Percentiles rank a stretch among this genome's conserved stretches.
Evolutionary conservation across 441 rosid species (phyloP).

Genomic region (Viola pubescens): DNA sequence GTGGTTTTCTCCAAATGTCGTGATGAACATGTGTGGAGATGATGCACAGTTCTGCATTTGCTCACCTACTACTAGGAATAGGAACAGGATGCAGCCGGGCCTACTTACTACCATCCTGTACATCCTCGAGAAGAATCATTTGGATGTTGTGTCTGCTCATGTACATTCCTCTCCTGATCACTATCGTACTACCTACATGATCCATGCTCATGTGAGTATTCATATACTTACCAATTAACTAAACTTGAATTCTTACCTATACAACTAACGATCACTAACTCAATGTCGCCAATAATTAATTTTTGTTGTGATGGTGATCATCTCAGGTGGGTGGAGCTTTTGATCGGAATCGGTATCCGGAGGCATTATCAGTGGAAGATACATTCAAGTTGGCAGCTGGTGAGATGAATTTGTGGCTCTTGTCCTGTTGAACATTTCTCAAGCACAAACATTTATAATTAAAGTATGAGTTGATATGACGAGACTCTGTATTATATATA

Average conservation of each 20-base stretch:
- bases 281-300: too few relatives aligned
- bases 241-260: background rate
- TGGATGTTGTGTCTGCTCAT: slow-evolving; percentile 49
- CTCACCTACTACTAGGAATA: slow-evolving; percentile 15
- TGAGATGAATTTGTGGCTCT: slow-evolving; percentile 44
- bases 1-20: slow-evolving; percentile 55
- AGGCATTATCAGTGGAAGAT: slow-evolving; percentile 43
- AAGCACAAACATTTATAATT: too few relatives aligned
- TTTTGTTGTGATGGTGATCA: background rate
- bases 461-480: too few relatives aligned
- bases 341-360: slow-evolving; percentile 21
- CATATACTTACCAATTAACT: too few relatives aligned
- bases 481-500: too few relatives aligned
- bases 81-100: slow-evolving; percentile 25
- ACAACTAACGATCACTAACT: background rate
- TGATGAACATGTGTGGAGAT: slow-evolving; percentile 40
- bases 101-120: slow-evolving; percentile 31
- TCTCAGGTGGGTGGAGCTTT: slow-evolving; percentile 30
- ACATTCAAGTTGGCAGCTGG: slow-evolving; percentile 47
- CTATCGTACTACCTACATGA: slow-evolving; percentile 41
- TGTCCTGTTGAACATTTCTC: slow-evolving; percentile 22
- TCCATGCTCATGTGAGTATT: slow-evolving; percentile 51
- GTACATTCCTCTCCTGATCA: slow-evolving; percentile 30
- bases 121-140: slow-evolving; percentile 43
- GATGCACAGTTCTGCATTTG: slow-evolving; percentile 50